Evolutionary conservation across 495 filamentous ascomycete species (phyloP).

Genomic region (Talaromyces adpressus): DNA sequence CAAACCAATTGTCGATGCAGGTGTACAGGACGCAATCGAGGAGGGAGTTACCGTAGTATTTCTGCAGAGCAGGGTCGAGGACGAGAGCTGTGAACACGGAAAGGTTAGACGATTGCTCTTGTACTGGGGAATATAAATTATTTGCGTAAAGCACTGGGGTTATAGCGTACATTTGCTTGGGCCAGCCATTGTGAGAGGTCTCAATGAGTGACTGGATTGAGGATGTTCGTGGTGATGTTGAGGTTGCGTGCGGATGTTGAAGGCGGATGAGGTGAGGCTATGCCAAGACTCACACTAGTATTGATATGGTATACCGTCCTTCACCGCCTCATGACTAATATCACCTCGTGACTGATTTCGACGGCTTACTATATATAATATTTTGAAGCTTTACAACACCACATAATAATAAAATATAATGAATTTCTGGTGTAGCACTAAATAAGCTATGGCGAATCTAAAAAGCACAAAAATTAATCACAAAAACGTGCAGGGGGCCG

Average conservation of each 20-base stretch:
- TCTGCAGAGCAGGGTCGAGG: conserved; percentile 72
- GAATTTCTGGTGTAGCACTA: too few species aligned
- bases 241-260: conserved; percentile 1
- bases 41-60: conserved; percentile 56
- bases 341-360: too few species aligned
- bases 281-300: conserved; percentile 3
- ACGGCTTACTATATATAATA: too few species aligned
- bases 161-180: conserved; percentile 40
- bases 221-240: background rate
- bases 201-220: conserved; percentile 4
- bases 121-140: background rate
- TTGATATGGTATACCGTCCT: too few species aligned
- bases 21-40: background rate
- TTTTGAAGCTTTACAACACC: too few species aligned
- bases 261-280: background rate
- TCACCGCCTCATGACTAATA: too few species aligned
- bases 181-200: conserved; percentile 29
- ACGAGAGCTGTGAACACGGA: conserved; percentile 39
- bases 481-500: too few species aligned
- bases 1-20: background rate
- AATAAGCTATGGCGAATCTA: too few species aligned
- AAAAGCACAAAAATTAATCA: too few species aligned
- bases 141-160: background rate
- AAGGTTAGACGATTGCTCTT: background rate
- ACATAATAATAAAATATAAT: too few species aligned